These are phyloP conservation scores for Camellia lanceoleosa DNA, from an alignment of 148 eudicot species.

Conservation along the genomic window DNA sequence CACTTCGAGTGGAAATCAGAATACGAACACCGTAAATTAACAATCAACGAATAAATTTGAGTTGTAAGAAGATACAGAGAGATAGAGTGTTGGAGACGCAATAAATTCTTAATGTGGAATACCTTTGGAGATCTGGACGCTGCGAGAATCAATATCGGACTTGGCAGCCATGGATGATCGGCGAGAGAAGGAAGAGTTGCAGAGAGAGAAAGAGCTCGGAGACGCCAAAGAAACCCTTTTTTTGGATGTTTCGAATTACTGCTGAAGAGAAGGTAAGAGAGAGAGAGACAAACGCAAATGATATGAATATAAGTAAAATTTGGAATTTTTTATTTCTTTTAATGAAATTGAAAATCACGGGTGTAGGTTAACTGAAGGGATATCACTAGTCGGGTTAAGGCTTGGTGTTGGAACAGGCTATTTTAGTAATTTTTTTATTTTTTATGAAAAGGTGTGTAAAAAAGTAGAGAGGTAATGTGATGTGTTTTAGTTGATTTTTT, in stretches of 20 bases:
- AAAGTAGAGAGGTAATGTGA: no score
- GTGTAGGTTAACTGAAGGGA: no score
- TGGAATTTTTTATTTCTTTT: no score
- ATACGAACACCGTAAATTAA: not conserved
- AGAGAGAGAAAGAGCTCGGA: not conserved
- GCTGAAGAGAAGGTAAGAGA: conserved; percentile 12
- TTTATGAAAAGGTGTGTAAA: no score
- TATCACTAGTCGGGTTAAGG: no score
- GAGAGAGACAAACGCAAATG: not conserved
- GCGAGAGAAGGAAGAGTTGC: conserved; percentile 12
- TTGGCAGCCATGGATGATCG: conserved; percentile 65
- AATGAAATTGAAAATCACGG: no score
- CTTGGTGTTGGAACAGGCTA: no score
- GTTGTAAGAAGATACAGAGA: not conserved
- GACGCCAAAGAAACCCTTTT: conserved; percentile 19
- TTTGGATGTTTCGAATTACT: conserved; percentile 9
- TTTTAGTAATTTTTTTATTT: no score
- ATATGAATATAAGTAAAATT: not conserved
- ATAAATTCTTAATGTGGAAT: not conserved
- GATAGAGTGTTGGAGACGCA: not conserved
- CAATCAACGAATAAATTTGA: not conserved
- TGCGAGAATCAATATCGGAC: conserved; percentile 44
- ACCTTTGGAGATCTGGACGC: conserved; percentile 64
- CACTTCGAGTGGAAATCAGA: not conserved
- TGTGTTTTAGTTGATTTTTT: no score